Base-by-base conservation (phyloP, 192 early-diverging fungal genomes). In the Coemansia sp. region DNA sequence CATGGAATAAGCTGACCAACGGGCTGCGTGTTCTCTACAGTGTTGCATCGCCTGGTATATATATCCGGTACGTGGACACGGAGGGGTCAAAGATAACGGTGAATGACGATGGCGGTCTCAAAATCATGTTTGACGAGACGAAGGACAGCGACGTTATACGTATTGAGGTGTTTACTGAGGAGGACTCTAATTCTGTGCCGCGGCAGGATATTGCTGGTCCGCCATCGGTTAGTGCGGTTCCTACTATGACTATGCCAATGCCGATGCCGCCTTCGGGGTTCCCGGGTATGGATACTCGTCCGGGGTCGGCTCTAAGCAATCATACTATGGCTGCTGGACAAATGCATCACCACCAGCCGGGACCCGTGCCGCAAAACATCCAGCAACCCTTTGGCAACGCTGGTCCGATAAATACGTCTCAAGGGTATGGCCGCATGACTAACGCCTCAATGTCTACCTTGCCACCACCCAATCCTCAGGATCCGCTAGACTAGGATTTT, bases 121-220 rank as follows among this genome's bases (percentile, higher is more conserved):
- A 49, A 18, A 82, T 82, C 24, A 82, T 82, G 80, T 77, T 82
- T 63, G 75, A 82, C 41, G 80, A 82, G 69, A 82, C 69, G 24
- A 65, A 54, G 44, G 20, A 24, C 8, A 75, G 57, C 51, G 80
- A 82, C 44, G 69, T 74, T 33, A 72, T 82, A 1, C 75, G 66
- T 54, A 74, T 82, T 44, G 75, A 82, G 61, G 80, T 82, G 15
- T 27, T 82, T 24, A 31, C 72, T 0, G 74, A 71, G 8, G 73
- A 64, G 1, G 62, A 73, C 24, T 46, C 63, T 3, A 41, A 52
- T 57, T 44, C 15, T 5, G 5, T 33, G 29, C 15, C 57, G 31
- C 31, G 57, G 15, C 57, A 60, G 41, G 22, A 59, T 38, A 62
- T 31, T 40, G 64, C 65, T 60, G 51, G 15, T 29, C 40, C 65